Base-by-base conservation (phyloP, 2,329 filamentous ascomycete species). In the Scorias spongiosa region DNA sequence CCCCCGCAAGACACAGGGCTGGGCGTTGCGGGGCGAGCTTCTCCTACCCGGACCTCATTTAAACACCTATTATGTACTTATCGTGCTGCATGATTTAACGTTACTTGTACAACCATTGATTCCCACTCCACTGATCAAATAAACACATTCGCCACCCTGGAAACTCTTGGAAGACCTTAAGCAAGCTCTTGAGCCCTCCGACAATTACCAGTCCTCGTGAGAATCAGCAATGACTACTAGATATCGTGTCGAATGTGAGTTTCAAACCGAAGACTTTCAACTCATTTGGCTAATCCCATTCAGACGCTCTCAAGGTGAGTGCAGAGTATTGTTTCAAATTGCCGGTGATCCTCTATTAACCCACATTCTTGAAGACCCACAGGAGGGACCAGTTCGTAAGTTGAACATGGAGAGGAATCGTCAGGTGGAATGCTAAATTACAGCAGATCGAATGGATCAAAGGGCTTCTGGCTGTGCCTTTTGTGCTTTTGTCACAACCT, bases 401-500 rank as follows among this genome's bases (percentile, higher is more conserved):
- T 17, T 42, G 29, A 20, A 29, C 32, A 12, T 36, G 32, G 4
- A 15, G 15, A 15, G 12, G 5, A 12, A 12, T 15, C 9, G 9
- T 9, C 32, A 12, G 32, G 11, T 12, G 9, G 4, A 36, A 15
- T 12, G 9, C 32, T 36, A 15, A 36, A 12, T 12, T 9, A 12
- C 12, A 3, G 32, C 40, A 55, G 51, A 58, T 57, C 49, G 60
- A 63, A 55, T 96, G 89, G 89, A 85, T 96, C 70, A 96, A 98
- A 56, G 61, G 61, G 12, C 75, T 96, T 3, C 71, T 96, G 10
- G 91, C 91, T 1, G 89, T 96, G 1, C 91, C 91, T 0, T 98
- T 98, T 60, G 89, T 98, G 34, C 76, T 98, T 43, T 87, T 94
- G 62, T 95, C 89, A 1, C 88, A 96, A 60, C 91, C 91, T 2